Evolutionary conservation across 495 filamentous ascomycete genomes (phyloP), one percentile per base, ranked within the genome.

Genomic region (Tuber aestivum): DNA sequence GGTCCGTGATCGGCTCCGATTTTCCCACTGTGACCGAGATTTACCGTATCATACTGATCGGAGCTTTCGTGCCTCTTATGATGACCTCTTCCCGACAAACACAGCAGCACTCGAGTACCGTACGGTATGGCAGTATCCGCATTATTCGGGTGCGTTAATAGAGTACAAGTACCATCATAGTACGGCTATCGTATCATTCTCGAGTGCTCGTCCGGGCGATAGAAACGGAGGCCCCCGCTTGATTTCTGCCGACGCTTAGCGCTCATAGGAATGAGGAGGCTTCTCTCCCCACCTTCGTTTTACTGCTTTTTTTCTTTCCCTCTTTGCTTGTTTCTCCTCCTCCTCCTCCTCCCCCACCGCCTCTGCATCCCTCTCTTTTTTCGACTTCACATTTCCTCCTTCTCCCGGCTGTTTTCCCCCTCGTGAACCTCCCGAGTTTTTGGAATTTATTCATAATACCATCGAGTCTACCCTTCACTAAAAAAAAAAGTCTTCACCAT

Each of bases 381-480:
- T 82, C 85, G 75, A 84, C 85, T 78, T 85, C 80, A 71, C 84
- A 69, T 69, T 84, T 82, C 70, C 75, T 72, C 76, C 84, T 79
- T 72, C 83, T 83, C 70, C 80, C 83, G 74, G 69, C 80, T 83
- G 75, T 76, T 83, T 69, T 79, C 78, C 56, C 50, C 56, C 27
- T 65, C 56, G 3, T 20, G 56, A 61, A 65, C 27, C 6, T 32
- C 56, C 27, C 56, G 27, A 65, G 56, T 65, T 65, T 65, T 65
- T 65, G 56, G 56, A 35, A 65, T 32, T 35, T 20, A 32, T 35
- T 8, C 27, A 35, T 65, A 14, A 35, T 18, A 65, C 27, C 14
- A n/a, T 65, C 56, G 56, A 65, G 27, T 35, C 56, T 35, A 8
- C 56, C 56, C 56, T 35, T 65, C 27, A 35, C 27, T 27, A 35